Evolutionary conservation across 495 filamentous ascomycete species (phyloP).

Genomic region (Penicillium manginii): DNA sequence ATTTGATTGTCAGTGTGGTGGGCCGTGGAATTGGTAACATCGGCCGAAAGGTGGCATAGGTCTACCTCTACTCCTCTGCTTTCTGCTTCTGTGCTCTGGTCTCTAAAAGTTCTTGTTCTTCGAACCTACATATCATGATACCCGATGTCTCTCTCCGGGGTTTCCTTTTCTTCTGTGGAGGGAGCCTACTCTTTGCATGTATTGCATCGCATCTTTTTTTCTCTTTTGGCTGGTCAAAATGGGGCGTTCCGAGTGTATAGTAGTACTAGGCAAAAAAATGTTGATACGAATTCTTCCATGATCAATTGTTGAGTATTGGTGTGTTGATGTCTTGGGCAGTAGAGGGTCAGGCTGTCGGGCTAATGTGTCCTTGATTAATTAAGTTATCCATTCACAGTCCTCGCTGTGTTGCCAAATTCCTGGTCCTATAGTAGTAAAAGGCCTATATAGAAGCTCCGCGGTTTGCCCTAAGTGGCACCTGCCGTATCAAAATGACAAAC

Average conservation of each 20-base stretch:
- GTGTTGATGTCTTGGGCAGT: too few relatives aligned
- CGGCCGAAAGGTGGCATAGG: slow-evolving; percentile 86
- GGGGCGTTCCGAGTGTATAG: neutral
- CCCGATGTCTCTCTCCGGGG: slow-evolving; percentile 19
- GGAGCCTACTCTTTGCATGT: slow-evolving; percentile 10
- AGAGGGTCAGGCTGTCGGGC: too few relatives aligned
- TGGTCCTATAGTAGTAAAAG: too few relatives aligned
- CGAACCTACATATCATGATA: slow-evolving; percentile 26
- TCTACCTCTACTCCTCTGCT: too few relatives aligned
- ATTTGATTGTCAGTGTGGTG: slow-evolving; percentile 88
- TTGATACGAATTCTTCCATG: neutral
- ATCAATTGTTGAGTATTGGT: too few relatives aligned
- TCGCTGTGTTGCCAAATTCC: too few relatives aligned
- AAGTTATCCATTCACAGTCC: too few relatives aligned
- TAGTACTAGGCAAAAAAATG: slow-evolving; percentile 2
- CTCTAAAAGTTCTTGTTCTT: slow-evolving; percentile 7
- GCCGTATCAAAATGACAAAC: too few relatives aligned
- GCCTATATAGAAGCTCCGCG: too few relatives aligned
- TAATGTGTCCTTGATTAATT: too few relatives aligned
- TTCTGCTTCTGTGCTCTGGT: slow-evolving; percentile 3
- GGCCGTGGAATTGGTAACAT: slow-evolving; percentile 95
- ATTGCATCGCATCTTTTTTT: slow-evolving; percentile 18
- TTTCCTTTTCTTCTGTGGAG: neutral
- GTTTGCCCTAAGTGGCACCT: too few relatives aligned
- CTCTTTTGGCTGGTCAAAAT: neutral